A percentile compares a stretch with the other conserved stretches of the same genome.
These are phyloP conservation scores for Multifurca ochricompacta DNA, from an alignment of 768 basidiomycete species.

Conservation along the genomic window DNA sequence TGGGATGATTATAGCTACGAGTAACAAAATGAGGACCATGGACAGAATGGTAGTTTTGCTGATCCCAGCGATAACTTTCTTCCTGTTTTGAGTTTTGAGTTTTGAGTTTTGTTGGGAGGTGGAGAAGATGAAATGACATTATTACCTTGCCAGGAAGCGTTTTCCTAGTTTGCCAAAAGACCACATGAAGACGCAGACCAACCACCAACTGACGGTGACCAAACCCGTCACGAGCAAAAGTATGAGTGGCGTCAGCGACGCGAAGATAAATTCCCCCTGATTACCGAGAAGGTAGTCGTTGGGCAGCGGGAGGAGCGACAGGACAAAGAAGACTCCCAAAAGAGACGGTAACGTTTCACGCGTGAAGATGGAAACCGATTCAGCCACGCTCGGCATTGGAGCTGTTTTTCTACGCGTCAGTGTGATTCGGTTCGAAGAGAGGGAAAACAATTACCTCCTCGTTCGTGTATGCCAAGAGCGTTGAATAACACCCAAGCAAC, in stretches of 20 bases:
- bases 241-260: conserved; percentile 47
- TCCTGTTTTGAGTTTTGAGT: too few species aligned
- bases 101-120: neutral
- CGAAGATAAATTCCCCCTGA: conserved; percentile 39
- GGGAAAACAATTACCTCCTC: conserved; percentile 22
- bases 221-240: conserved; percentile 57
- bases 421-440: neutral
- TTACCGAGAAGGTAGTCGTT: conserved; percentile 53
- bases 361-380: conserved; percentile 42
- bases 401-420: conserved; percentile 25
- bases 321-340: conserved; percentile 34
- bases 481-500: conserved; percentile 49
- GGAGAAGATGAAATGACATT: neutral
- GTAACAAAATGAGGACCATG: conserved; percentile 48
- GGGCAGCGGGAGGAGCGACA: conserved; percentile 52
- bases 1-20: conserved; percentile 74
- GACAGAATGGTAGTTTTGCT: conserved; percentile 34
- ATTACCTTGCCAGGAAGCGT: conserved; percentile 22
- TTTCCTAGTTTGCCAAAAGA: conserved; percentile 30
- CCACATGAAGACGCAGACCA: conserved; percentile 43
- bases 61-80: conserved; percentile 28
- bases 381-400: conserved; percentile 39
- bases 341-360: conserved; percentile 34
- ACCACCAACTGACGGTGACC: conserved; percentile 52
- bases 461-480: conserved; percentile 34